Conservation (phyloP, 495 filamentous ascomycete genomes). For the Penicillium angulare region DNA sequence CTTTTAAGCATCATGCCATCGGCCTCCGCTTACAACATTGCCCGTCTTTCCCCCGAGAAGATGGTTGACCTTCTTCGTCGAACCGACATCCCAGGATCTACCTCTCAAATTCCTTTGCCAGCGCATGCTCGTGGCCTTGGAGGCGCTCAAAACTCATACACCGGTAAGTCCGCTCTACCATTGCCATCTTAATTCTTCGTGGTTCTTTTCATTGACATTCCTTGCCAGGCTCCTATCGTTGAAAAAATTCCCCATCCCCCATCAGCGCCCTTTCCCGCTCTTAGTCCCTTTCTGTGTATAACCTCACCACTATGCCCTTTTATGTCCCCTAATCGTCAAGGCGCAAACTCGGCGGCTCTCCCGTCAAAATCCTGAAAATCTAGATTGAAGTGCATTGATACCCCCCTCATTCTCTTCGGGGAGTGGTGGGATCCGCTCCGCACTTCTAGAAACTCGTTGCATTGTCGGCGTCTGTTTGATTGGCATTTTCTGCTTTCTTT, state of each 20-base stretch:
- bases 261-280: neutral
- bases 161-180: conserved; percentile 28
- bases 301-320: conserved; percentile 7
- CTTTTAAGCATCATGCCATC: conserved; percentile 80
- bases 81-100: conserved; percentile 60
- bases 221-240: conserved; percentile 34
- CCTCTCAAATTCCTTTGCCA: conserved; percentile 44
- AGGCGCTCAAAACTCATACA: conserved; percentile 30
- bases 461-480: conserved; percentile 25
- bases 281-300: conserved; percentile 14
- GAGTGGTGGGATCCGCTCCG: conserved; percentile 3
- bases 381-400: neutral
- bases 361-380: conserved; percentile 10
- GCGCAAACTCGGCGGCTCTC: conserved; percentile 21
- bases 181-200: neutral
- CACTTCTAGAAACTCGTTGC: conserved; percentile 15
- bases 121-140: conserved; percentile 33
- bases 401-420: neutral
- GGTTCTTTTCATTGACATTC: neutral
- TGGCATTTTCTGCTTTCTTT: conserved; percentile 13
- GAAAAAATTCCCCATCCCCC: no score
- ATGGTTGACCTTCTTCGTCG: conserved; percentile 72
- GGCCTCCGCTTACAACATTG: conserved; percentile 66
- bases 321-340: conserved; percentile 9
- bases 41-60: conserved; percentile 64